Base-by-base conservation (phyloP, 1,284 basidiomycete species). In the Volvariella volvacea region DNA sequence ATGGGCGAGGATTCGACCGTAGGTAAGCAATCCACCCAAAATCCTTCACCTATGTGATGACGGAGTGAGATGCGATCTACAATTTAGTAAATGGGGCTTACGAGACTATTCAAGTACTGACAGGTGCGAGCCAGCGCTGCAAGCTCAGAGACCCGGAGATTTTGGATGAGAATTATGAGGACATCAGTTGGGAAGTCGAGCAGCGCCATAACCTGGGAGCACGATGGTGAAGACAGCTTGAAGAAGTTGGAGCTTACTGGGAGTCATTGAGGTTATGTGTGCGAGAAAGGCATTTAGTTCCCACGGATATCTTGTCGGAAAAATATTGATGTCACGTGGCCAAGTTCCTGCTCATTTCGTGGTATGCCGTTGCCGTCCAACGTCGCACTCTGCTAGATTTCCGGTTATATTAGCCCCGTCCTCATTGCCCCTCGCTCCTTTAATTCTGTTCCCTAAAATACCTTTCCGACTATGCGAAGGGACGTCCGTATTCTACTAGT, bases 401-500 rank as follows among this genome's bases (percentile, higher is more conserved):
- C 25, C 12, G 25, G 25, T 28, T 6, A 28, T 28, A 28, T 28
- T 28, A 28, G 25, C 25, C 25, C 6, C 25, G 25, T 12, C 25
- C 6, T 12, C 25, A 12, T 12, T 4, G 15, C 17, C 19, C 30
- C n/a, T 34, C 45, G 15, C 40, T 25, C 44, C 22, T 21, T 19
- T 20, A 30, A 19, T 38, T 25, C 12, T 32, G 20, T 19, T 17
- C 10, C 21, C 21, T 28, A 25, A 19, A 31, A 2, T 25, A 15
- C 34, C 31, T 40, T 14, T 31, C 25, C 53, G 59, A 59, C 56
- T 57, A 92, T 91, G 88, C 75, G 86, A 60, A 80, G 87, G 63
- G 90, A 93, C 77, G 88, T 93, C 43, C 80, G 93, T 54, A 93
- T 96, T 60, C 80, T 95, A 52, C 78, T 97, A 57, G 91, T 95